phyloP scores from a whole-genome alignment of 129 eudicot genomes.

The Apium graveolens region DNA sequence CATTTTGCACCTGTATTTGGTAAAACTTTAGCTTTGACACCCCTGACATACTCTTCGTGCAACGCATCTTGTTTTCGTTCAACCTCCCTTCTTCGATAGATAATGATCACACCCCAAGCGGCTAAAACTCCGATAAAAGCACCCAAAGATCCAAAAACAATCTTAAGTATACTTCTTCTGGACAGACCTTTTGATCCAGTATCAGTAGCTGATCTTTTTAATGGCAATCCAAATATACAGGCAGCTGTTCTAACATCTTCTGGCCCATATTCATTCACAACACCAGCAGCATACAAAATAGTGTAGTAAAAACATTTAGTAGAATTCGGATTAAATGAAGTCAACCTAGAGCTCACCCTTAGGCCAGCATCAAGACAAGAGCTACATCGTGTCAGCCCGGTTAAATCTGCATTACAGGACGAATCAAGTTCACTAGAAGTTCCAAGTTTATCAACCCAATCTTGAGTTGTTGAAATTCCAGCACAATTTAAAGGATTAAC shows the following conservation, averaged over 20 bases:
- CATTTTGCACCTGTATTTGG: conserved; percentile 66
- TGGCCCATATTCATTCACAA: conserved; percentile 54
- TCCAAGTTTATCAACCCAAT: conserved; percentile 36
- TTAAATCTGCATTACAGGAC: conserved; percentile 39
- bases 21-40: conserved; percentile 44
- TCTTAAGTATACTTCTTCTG: conserved; percentile 5
- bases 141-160: conserved; percentile 39
- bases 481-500: conserved; percentile 38
- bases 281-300: conserved; percentile 58
- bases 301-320: conserved; percentile 58
- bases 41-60: conserved; percentile 39
- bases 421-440: conserved; percentile 24
- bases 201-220: conserved; percentile 14
- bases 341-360: conserved; percentile 40
- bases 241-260: conserved; percentile 35
- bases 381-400: conserved; percentile 33
- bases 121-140: conserved; percentile 33
- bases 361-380: conserved; percentile 51
- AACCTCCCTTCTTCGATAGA: conserved; percentile 22
- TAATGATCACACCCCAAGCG: conserved; percentile 14
- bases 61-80: conserved; percentile 25
- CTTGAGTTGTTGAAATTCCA: conserved; percentile 30
- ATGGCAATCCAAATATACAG: conserved; percentile 48
- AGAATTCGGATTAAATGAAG: conserved; percentile 34
- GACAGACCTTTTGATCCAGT: conserved; percentile 15